phyloP scores from a whole-genome alignment of 257 asterid genomes.

The Nicotiana tabacum region DNA sequence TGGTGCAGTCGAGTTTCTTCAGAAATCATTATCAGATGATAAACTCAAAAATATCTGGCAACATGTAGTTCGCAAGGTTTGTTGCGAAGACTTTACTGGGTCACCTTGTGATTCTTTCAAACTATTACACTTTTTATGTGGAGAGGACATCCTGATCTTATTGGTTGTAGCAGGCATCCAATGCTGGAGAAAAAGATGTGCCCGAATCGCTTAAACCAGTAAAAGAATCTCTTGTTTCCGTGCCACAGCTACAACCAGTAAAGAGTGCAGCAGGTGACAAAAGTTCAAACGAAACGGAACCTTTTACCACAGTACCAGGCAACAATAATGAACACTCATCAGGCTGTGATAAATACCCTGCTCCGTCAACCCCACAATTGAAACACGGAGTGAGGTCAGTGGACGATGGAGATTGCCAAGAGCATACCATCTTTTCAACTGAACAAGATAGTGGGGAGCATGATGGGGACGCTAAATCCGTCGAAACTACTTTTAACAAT shows the following conservation, averaged over 20 bases:
- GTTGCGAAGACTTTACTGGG: background rate
- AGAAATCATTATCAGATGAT: slow-evolving; percentile 44
- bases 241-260: slow-evolving; percentile 25
- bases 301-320: slow-evolving; percentile 2
- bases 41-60: slow-evolving; percentile 48
- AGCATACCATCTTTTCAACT: slow-evolving; percentile 27
- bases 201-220: slow-evolving; percentile 30
- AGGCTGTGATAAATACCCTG: slow-evolving; percentile 36
- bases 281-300: slow-evolving; percentile 12
- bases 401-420: slow-evolving; percentile 32
- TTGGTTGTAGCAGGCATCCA: slow-evolving; percentile 42
- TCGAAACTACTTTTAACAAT: slow-evolving; percentile 37
- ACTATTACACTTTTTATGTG: background rate
- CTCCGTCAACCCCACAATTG: slow-evolving; percentile 48
- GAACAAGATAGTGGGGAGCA: slow-evolving; percentile 30
- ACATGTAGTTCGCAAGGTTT: slow-evolving; percentile 49
- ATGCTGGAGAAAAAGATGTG: slow-evolving; percentile 32
- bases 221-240: slow-evolving; percentile 31
- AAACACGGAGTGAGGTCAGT: slow-evolving; percentile 34
- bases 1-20: slow-evolving; percentile 56
- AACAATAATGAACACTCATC: slow-evolving; percentile 17
- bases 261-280: slow-evolving; percentile 9
- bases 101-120: background rate
- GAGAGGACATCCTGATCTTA: slow-evolving; percentile 14
- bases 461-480: slow-evolving; percentile 45